Base-by-base conservation (phyloP, 371 early-diverging fungal species). In the Mucor irregularis region DNA sequence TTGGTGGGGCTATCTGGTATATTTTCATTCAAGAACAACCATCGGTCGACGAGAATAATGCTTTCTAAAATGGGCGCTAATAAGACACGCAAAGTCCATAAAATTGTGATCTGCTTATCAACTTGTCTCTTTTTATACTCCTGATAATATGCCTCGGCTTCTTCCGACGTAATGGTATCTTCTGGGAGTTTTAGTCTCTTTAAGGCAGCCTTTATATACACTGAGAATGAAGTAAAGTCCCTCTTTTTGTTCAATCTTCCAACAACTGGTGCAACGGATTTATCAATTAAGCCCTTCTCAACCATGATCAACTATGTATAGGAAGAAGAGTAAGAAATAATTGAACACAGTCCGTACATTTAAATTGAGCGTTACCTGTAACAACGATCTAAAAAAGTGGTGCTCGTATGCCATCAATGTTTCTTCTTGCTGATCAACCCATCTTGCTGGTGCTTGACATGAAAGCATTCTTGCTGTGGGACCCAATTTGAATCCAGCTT, bases 381-480 rank as follows among this genome's bases (percentile, higher is more conserved):
- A 65, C 28, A 94, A 64, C 0, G 93, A 90, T 10, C 94, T 85
- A 64, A 78, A 89, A 52, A 83, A 86, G 67, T 92, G 89, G 31
- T 88, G 85, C 11, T 76, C 76, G 59, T 89, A 92, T 9, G 85
- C 76, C 17, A 71, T 76, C 24, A 76, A 58, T 0, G 84, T 75
- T 22, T 71, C 83, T 16, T 76, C 69, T 17, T 71, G 63, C 44
- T 69, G 58, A 33, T 81, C 66, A 8, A 71, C 71, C 94, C 94
- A 94, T 29, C 91, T 81, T 52, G 80, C 77, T 0, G 92, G 86
- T 0, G 91, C 89, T 55, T 94, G 94, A 55, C 94, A 93, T 3
- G 94, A 94, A 5, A 88, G 69, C 79, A 90, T 93, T 42, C 85
- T 81, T 16, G 89, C 87, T 26, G 89, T 87, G 24, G 79, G 81